Percentiles rank a stretch among this genome's conserved stretches.
phyloP scores from a whole-genome alignment of 2,329 filamentous ascomycete genomes.

The Ceratocystis alfenasii region DNA sequence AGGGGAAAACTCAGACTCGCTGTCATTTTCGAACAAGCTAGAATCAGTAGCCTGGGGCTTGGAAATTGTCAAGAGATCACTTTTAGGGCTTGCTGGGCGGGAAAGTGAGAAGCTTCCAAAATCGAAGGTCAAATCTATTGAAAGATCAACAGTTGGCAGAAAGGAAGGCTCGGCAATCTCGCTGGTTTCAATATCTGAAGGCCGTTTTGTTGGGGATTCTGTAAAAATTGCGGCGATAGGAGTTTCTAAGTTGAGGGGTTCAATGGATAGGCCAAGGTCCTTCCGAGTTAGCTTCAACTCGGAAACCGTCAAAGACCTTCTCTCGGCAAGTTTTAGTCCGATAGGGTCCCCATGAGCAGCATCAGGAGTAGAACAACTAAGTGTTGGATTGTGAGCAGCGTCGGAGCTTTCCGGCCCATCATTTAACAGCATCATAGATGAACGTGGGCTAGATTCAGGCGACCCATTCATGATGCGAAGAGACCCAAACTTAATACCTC shows the following conservation, averaged over 20 bases:
- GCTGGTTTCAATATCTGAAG: neutral
- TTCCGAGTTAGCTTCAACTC: neutral
- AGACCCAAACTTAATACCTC: slow-evolving; percentile 50
- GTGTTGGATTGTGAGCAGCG: neutral
- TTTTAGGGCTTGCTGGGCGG: neutral
- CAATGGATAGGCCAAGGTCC: no score
- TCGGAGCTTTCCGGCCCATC: neutral
- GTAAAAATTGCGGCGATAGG: slow-evolving; percentile 15
- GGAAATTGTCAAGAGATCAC: slow-evolving; percentile 34
- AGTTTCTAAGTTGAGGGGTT: neutral
- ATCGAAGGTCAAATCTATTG: slow-evolving; percentile 18
- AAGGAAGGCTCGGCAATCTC: neutral
- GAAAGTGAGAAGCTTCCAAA: slow-evolving; percentile 31
- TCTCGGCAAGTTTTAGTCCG: neutral
- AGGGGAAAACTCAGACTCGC: slow-evolving; percentile 23
- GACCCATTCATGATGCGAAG: slow-evolving; percentile 50
- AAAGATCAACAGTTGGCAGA: slow-evolving; percentile 6
- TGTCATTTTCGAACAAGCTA: slow-evolving; percentile 36
- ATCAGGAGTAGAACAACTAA: neutral
- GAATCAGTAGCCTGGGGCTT: slow-evolving; percentile 40
- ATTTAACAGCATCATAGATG: slow-evolving; percentile 23
- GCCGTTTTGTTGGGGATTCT: neutral
- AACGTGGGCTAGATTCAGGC: slow-evolving; percentile 37
- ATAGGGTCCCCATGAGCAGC: neutral
- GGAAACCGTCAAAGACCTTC: slow-evolving; percentile 17